A percentile compares a stretch with the other conserved stretches of the same genome.
These are phyloP conservation scores for Papilionanthe hybrid DNA, from an alignment of 116 monocot genomes.

Conservation along the genomic window DNA sequence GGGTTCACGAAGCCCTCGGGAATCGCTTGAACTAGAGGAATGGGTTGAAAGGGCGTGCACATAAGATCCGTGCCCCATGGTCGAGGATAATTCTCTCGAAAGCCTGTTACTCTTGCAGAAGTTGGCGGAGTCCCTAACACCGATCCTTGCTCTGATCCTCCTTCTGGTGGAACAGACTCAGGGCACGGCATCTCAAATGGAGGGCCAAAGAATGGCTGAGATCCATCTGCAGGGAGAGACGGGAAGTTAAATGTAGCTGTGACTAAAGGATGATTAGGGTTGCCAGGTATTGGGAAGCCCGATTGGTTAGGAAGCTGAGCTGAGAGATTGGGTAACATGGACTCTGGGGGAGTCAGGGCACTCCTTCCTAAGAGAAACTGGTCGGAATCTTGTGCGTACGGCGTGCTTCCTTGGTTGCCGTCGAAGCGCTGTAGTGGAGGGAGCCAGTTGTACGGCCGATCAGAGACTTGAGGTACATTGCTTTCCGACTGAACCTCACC, in stretches of 20 bases:
- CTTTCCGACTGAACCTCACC: conserved; percentile 33
- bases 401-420: too few relatives aligned
- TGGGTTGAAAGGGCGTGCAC: conserved; percentile 36
- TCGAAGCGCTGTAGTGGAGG: conserved; percentile 14
- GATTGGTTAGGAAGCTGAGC: conserved; percentile 32
- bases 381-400: conserved; percentile 18
- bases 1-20: conserved; percentile 35
- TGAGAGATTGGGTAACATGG: conserved; percentile 24
- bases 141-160: conserved; percentile 47
- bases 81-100: conserved; percentile 35
- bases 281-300: conserved; percentile 38
- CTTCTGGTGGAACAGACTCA: conserved; percentile 18
- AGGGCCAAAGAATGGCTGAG: conserved; percentile 31
- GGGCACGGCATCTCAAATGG: conserved; percentile 28
- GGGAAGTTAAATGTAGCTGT: conserved; percentile 29
- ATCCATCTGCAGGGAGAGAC: conserved; percentile 35
- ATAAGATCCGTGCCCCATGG: conserved; percentile 53
- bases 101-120: conserved; percentile 19
- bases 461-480: conserved; percentile 27
- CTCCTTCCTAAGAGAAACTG: conserved; percentile 31
- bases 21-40: conserved; percentile 39
- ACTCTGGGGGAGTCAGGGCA: conserved; percentile 18
- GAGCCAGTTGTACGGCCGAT: conserved; percentile 39
- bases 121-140: conserved; percentile 44
- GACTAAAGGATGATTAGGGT: conserved; percentile 34